A percentile compares a stretch with the other conserved stretches of the same genome.
Evolutionary conservation across 2,329 filamentous ascomycete genomes (phyloP).

Genomic region (Nemania sp.): DNA sequence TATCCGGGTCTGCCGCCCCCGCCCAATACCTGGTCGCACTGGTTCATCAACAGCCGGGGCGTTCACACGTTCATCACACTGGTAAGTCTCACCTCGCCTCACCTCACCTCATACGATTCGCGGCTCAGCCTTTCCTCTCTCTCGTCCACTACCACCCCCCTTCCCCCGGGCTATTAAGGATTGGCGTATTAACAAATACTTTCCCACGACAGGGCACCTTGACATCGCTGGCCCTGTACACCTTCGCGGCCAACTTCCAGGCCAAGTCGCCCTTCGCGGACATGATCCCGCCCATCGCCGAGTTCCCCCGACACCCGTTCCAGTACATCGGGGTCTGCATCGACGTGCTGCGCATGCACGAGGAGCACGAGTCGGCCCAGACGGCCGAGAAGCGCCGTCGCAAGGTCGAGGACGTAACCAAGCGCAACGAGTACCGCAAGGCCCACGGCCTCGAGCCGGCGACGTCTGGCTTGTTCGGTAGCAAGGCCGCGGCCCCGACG

Average conservation of each 20-base stretch:
- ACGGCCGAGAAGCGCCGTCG: constrained; percentile 78
- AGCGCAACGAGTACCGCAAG: constrained; percentile 86
- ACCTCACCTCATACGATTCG: neutral
- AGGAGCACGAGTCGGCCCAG: constrained; percentile 75
- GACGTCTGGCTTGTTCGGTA: constrained; percentile 42
- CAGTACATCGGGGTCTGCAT: constrained; percentile 73
- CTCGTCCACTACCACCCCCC: neutral
- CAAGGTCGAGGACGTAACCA: constrained; percentile 86
- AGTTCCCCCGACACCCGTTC: constrained; percentile 77
- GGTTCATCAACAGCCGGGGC: constrained; percentile 81
- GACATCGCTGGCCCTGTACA: constrained; percentile 74
- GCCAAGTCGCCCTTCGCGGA: constrained; percentile 82
- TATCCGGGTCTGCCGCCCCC: constrained; percentile 94
- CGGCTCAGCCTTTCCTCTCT: neutral
- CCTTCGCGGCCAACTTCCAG: constrained; percentile 83
- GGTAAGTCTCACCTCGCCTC: constrained; percentile 71
- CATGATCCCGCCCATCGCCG: constrained; percentile 77
- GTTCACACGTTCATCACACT: constrained; percentile 88
- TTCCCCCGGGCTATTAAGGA: neutral
- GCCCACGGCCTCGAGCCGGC: constrained; percentile 79
- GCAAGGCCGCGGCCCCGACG: constrained; percentile 31
- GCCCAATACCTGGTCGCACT: constrained; percentile 82
- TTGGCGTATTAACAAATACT: constrained; percentile 21
- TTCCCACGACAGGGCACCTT: constrained; percentile 69
- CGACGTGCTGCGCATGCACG: constrained; percentile 81